Evolutionary conservation across 1,284 basidiomycete species (phyloP).

Genomic region (Microbotryomycetes sp.): DNA sequence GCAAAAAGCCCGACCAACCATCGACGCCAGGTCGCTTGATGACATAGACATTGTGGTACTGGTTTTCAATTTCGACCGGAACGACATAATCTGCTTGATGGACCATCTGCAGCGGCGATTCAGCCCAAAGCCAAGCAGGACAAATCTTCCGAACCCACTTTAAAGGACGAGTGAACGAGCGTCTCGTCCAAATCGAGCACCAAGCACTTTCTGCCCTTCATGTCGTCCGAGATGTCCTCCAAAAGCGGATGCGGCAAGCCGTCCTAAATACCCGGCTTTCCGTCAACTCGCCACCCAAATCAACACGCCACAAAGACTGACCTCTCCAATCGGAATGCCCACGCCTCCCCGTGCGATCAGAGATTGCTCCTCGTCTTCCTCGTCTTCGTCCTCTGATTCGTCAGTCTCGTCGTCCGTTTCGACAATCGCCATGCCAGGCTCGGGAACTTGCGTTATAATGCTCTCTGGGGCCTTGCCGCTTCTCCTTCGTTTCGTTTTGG

Average conservation of each 20-base stretch:
- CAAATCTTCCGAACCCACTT: constrained; percentile 30
- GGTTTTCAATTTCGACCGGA: constrained; percentile 96
- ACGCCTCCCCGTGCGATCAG: constrained; percentile 71
- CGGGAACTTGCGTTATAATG: constrained; percentile 30
- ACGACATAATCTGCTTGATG: constrained; percentile 96
- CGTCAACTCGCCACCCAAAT: no score
- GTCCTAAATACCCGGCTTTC: constrained; percentile 49
- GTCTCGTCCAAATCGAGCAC: constrained; percentile 96
- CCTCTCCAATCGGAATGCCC: constrained; percentile 70
- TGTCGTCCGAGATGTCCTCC: constrained; percentile 62
- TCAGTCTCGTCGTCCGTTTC: constrained; percentile 46
- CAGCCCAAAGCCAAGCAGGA: neutral
- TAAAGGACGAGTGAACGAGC: constrained; percentile 60
- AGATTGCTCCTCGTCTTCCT: constrained; percentile 68
- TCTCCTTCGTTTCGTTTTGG: constrained; percentile 40
- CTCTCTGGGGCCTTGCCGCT: constrained; percentile 38
- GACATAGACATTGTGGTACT: constrained; percentile 97
- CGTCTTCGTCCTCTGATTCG: constrained; percentile 43
- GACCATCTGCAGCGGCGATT: constrained; percentile 58
- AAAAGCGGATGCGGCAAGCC: constrained; percentile 76
- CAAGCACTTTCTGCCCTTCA: constrained; percentile 74
- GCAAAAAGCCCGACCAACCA: constrained; percentile 38
- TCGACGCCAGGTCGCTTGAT: constrained; percentile 98
- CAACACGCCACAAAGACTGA: no score
- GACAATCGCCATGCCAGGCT: constrained; percentile 45